Evolutionary conservation across 2,329 filamentous ascomycete species (phyloP).

Genomic region (Tolypocladium ophioglossoides): DNA sequence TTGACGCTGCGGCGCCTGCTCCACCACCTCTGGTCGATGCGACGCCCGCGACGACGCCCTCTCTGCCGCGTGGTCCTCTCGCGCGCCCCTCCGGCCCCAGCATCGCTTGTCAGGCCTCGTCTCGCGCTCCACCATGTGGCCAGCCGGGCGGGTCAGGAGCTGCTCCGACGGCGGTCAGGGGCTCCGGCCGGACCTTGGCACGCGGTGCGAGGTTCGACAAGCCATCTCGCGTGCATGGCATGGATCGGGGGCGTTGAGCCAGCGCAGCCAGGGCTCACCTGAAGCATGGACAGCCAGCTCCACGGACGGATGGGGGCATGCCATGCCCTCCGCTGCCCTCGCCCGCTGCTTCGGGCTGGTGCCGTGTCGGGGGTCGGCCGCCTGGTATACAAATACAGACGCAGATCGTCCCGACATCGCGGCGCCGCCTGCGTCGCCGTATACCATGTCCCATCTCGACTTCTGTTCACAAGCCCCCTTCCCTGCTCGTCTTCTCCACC

Average conservation of each 20-base stretch:
- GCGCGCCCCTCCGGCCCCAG: not conserved
- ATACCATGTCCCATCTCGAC: not conserved
- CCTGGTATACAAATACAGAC: not conserved
- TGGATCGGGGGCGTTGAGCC: too few species aligned
- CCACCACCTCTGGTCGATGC: not conserved
- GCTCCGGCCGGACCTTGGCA: not conserved
- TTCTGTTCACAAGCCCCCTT: not conserved
- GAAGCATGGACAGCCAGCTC: not conserved
- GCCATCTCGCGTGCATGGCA: not conserved
- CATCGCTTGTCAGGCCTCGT: not conserved
- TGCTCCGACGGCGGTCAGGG: not conserved
- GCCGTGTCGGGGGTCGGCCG: not conserved
- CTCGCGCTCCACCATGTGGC: not conserved
- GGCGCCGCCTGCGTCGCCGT: not conserved
- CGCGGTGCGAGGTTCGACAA: not conserved
- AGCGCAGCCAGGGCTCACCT: not conserved
- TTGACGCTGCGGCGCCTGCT: too few species aligned
- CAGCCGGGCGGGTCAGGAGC: not conserved
- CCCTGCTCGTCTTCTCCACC: not conserved
- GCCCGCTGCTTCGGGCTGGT: not conserved
- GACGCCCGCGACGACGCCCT: not conserved
- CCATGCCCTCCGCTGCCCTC: not conserved
- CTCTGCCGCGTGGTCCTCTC: not conserved
- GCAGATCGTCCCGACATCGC: not conserved
- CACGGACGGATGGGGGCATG: not conserved